These are phyloP conservation scores for Cladophialophora yegresii DNA, from an alignment of 2,329 filamentous ascomycete genomes.

Conservation along the genomic window DNA sequence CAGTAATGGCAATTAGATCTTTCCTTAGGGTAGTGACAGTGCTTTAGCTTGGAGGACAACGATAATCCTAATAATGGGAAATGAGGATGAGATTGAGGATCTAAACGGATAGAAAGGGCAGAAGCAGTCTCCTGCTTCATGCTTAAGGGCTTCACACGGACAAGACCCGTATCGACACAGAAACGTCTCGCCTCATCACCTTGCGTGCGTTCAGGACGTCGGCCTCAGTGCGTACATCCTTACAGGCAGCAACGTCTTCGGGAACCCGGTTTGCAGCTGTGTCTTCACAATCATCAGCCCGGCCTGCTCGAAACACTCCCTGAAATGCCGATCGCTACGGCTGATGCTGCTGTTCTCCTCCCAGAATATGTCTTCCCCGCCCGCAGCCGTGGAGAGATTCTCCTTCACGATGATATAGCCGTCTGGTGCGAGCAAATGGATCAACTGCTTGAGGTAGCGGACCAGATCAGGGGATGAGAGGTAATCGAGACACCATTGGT, in stretches of 20 bases:
- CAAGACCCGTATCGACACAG: neutral
- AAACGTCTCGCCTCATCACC: neutral
- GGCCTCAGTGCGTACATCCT: constrained; percentile 75
- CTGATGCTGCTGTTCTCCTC: constrained; percentile 76
- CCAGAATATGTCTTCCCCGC: constrained; percentile 69
- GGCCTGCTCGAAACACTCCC: constrained; percentile 66
- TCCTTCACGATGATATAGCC: constrained; percentile 73
- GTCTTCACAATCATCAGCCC: constrained; percentile 68
- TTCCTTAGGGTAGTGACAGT: neutral
- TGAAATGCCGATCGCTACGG: constrained; percentile 71
- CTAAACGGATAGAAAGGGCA: neutral
- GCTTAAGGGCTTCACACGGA: too few relatives aligned
- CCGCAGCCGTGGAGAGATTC: constrained; percentile 63
- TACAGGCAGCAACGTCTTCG: constrained; percentile 68
- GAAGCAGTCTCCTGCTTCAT: too few relatives aligned
- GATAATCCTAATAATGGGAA: neutral
- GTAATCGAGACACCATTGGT: constrained; percentile 87
- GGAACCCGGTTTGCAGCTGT: constrained; percentile 73
- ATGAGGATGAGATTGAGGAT: neutral
- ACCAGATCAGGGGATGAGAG: constrained; percentile 73
- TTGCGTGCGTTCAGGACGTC: neutral
- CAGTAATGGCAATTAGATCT: neutral
- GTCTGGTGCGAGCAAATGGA: constrained; percentile 47
- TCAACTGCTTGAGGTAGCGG: constrained; percentile 65
- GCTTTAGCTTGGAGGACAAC: neutral